A percentile compares a stretch with the other conserved stretches of the same genome.
phyloP scores from a whole-genome alignment of 208 protist genomes.

The Wallacemonas sp. region DNA sequence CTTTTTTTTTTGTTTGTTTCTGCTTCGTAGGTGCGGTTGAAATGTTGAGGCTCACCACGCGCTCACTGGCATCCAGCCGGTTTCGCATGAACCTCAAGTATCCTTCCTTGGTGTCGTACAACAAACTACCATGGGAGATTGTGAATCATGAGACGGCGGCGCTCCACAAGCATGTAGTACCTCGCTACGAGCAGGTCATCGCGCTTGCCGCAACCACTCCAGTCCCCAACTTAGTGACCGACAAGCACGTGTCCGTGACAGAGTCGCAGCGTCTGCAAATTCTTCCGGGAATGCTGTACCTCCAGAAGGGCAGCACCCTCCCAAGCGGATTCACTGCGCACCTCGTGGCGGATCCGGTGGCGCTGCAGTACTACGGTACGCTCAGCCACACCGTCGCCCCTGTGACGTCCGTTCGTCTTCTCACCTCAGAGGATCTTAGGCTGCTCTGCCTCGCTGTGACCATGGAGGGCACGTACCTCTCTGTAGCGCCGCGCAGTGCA shows the following conservation, averaged over 20 bases:
- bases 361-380: slow-evolving; percentile 83
- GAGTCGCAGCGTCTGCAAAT: slow-evolving; percentile 58
- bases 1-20: not conserved
- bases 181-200: slow-evolving; percentile 85
- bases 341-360: slow-evolving; percentile 49
- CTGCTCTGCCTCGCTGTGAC: slow-evolving; percentile 76
- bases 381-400: slow-evolving; percentile 48
- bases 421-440: slow-evolving; percentile 72
- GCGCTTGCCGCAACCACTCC: slow-evolving; percentile 50
- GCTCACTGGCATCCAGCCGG: slow-evolving; percentile 27
- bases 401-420: slow-evolving; percentile 46
- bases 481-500: slow-evolving; percentile 32
- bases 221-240: slow-evolving; percentile 52
- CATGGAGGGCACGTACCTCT: slow-evolving; percentile 32
- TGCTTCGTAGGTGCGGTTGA: not conserved
- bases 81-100: slow-evolving; percentile 84
- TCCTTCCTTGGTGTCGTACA: slow-evolving; percentile 86
- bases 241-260: slow-evolving; percentile 37
- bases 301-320: slow-evolving; percentile 30
- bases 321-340: slow-evolving; percentile 56
- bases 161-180: slow-evolving; percentile 78
- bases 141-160: slow-evolving; percentile 68
- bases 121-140: slow-evolving; percentile 88
- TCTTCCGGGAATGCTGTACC: slow-evolving; percentile 76
- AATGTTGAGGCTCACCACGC: slow-evolving; percentile 40